Conservation (phyloP, 2,329 filamentous ascomycete species). For the Hawksworthiomyces lignivorus region DNA sequence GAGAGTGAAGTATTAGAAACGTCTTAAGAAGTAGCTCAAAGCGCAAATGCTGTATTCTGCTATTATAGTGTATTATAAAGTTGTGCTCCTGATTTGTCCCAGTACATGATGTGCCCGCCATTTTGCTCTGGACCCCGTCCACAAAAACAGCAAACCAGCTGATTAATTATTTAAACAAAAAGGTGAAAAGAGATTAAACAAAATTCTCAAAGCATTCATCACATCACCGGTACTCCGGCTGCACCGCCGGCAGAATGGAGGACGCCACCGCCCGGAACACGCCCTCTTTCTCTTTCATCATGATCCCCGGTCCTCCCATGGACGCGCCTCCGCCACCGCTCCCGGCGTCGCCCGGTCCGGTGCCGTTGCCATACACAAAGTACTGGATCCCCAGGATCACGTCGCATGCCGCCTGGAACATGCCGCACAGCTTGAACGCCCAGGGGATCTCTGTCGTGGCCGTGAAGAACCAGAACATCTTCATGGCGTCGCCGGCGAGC, state of each 20-base stretch:
- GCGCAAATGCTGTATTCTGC: no score
- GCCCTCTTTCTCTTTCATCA: not conserved
- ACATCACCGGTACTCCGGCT: not conserved
- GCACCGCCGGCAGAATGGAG: slow-evolving; percentile 5
- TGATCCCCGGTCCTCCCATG: not conserved
- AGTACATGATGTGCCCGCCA: no score
- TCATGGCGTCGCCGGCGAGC: slow-evolving; percentile 75
- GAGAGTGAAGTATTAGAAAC: no score
- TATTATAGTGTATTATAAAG: no score
- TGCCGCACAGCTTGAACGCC: slow-evolving; percentile 74
- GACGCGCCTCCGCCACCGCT: not conserved
- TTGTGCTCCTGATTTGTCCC: no score
- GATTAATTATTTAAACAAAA: no score
- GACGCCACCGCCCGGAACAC: slow-evolving; percentile 7
- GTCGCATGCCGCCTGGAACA: slow-evolving; percentile 76
- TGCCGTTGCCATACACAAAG: slow-evolving; percentile 56
- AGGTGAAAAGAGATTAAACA: no score
- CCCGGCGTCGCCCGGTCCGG: slow-evolving; percentile 25
- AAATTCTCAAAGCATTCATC: no score
- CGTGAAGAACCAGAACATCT: slow-evolving; percentile 81
- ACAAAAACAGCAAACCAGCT: no score
- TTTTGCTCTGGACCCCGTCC: no score
- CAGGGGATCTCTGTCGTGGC: slow-evolving; percentile 61
- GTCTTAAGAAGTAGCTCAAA: no score
- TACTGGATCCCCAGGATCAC: slow-evolving; percentile 68